Percentiles rank a stretch among this genome's conserved stretches.
Conservation (phyloP, 2,329 filamentous ascomycete species). For the Phyllachora maydis region DNA sequence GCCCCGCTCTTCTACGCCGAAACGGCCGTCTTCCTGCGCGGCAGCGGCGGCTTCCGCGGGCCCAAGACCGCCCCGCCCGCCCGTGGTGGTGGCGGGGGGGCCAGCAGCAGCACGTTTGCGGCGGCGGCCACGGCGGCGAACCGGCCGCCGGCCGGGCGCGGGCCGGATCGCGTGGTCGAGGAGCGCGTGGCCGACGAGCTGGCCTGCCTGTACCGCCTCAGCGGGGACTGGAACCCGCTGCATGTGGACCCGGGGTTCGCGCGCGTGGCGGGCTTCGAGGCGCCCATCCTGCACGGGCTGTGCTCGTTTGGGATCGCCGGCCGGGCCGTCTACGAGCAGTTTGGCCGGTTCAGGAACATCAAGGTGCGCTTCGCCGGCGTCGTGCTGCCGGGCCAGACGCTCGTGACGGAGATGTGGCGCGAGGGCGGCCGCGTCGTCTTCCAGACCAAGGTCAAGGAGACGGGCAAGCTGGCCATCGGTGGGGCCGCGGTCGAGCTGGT, state of each 20-base stretch:
- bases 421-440: slow-evolving; percentile 63
- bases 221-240: slow-evolving; percentile 87
- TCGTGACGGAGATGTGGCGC: slow-evolving; percentile 89
- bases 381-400: slow-evolving; percentile 72
- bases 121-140: slow-evolving; percentile 63
- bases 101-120: too few relatives aligned
- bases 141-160: slow-evolving; percentile 53
- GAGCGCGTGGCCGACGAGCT: slow-evolving; percentile 77
- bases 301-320: slow-evolving; percentile 84
- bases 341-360: slow-evolving; percentile 70
- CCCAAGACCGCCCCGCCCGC: slow-evolving; percentile 52
- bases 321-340: slow-evolving; percentile 69
- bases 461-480: slow-evolving; percentile 70
- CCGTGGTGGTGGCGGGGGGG: too few relatives aligned
- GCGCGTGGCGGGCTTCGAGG: slow-evolving; percentile 88
- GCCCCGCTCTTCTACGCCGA: slow-evolving; percentile 97
- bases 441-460: slow-evolving; percentile 80
- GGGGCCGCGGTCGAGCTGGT: slow-evolving; percentile 63
- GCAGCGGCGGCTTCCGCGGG: slow-evolving; percentile 78
- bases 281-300: slow-evolving; percentile 87
- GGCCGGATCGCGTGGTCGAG: slow-evolving; percentile 66
- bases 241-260: slow-evolving; percentile 91
- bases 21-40: slow-evolving; percentile 77
- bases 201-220: slow-evolving; percentile 80
- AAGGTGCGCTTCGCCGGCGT: slow-evolving; percentile 82